Evolutionary conservation across 768 basidiomycete species (phyloP).

Genomic region (Crassisporium funariophilum): DNA sequence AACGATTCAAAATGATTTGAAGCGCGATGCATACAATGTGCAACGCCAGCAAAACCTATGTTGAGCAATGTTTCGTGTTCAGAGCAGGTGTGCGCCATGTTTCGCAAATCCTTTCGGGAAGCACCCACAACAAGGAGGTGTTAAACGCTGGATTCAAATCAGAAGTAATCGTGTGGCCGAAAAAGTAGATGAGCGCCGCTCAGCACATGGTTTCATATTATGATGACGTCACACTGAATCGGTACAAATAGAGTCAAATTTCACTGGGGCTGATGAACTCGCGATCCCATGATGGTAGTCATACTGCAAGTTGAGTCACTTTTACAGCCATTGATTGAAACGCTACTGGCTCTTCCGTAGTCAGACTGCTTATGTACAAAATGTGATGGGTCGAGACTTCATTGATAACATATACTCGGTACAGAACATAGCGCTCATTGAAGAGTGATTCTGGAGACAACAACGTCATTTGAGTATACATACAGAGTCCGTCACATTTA

Average conservation of each 20-base stretch:
- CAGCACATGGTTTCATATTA: conserved; percentile 2
- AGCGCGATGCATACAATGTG: conserved; percentile 4
- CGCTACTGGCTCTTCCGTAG: too few relatives aligned
- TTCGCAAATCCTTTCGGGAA: conserved; percentile 9
- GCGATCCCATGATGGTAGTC: too few relatives aligned
- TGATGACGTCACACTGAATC: conserved; percentile 4
- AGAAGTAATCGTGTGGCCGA: conserved; percentile 2
- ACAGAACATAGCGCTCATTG: too few relatives aligned
- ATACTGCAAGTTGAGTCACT: too few relatives aligned
- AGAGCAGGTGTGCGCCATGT: conserved; percentile 7
- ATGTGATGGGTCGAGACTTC: too few relatives aligned
- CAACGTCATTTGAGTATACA: too few relatives aligned
- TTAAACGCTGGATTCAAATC: conserved; percentile 5
- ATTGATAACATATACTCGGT: too few relatives aligned
- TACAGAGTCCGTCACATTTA: too few relatives aligned
- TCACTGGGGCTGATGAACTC: too few relatives aligned
- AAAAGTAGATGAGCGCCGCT: background rate
- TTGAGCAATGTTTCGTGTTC: conserved; percentile 12
- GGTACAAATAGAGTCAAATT: conserved; percentile 9
- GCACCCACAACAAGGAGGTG: background rate
- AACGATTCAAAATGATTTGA: conserved; percentile 2
- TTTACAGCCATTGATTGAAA: too few relatives aligned
- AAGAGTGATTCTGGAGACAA: too few relatives aligned
- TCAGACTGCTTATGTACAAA: too few relatives aligned
- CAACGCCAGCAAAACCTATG: conserved; percentile 10